phyloP scores from a whole-genome alignment of 192 early-diverging fungal species.

The Mortierella alpina region DNA sequence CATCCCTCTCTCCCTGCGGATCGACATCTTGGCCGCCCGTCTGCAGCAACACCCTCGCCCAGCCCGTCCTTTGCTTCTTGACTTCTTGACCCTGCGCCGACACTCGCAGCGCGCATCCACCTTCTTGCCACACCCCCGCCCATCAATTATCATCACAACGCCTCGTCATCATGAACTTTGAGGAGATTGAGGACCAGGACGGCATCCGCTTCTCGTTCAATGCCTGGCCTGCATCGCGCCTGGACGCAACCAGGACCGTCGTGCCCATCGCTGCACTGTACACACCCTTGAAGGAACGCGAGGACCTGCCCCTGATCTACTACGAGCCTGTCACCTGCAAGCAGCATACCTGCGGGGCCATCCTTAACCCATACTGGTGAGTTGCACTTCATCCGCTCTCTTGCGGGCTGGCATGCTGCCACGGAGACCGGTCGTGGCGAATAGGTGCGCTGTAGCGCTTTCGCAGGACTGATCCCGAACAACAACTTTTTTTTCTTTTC shows the following conservation, averaged over 20 bases:
- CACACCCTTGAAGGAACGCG: conserved; percentile 94
- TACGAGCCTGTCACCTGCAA: conserved; percentile 99
- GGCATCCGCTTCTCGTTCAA: conserved; percentile 98
- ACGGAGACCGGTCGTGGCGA: too few species aligned
- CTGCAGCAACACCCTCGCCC: too few species aligned
- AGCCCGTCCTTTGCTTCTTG: too few species aligned
- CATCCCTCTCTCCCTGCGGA: too few species aligned
- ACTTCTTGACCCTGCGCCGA: too few species aligned
- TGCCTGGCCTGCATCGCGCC: conserved; percentile 91
- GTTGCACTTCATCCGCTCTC: conserved; percentile 7
- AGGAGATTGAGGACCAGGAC: conserved; percentile 92
- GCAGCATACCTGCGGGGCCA: conserved; percentile 87
- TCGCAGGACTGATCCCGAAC: background rate
- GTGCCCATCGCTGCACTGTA: conserved; percentile 94
- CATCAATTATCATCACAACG: background rate
- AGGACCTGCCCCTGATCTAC: conserved; percentile 83
- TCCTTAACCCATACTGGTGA: conserved; percentile 98
- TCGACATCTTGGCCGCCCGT: too few species aligned
- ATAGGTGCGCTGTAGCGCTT: background rate
- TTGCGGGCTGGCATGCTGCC: background rate
- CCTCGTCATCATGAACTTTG: conserved; percentile 74
- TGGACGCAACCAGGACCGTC: conserved; percentile 95
- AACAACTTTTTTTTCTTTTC: background rate
- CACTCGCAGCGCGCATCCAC: background rate
- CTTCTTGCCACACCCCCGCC: too few species aligned